These are phyloP conservation scores for Tetrapisispora pingtungensis DNA, from an alignment of 805 yeast species.

Conservation along the genomic window DNA sequence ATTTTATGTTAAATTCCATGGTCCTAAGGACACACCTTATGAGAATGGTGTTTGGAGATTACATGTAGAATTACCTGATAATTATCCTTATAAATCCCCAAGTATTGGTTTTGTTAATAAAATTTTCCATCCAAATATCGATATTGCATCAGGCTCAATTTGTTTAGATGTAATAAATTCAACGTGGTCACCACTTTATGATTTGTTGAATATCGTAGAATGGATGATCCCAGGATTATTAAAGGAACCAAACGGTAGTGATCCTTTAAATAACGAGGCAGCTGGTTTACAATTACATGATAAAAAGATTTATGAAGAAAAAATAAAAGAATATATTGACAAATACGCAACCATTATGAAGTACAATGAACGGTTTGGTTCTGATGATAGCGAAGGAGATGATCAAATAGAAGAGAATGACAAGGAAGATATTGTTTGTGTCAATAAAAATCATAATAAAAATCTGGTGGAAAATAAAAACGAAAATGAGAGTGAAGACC, in stretches of 20 bases:
- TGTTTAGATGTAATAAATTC: slow-evolving; percentile 95
- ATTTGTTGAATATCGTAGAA: slow-evolving; percentile 80
- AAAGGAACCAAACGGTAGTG: slow-evolving; percentile 88
- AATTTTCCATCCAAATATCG: slow-evolving; percentile 93
- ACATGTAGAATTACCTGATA: slow-evolving; percentile 89
- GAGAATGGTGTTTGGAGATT: slow-evolving; percentile 85
- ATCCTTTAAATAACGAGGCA: slow-evolving; percentile 88
- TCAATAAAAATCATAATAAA: no score
- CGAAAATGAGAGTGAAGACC: not conserved
- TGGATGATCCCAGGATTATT: slow-evolving; percentile 86
- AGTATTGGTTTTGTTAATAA: slow-evolving; percentile 88
- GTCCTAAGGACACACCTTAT: slow-evolving; percentile 82
- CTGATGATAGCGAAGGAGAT: slow-evolving; percentile 25
- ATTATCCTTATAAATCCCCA: slow-evolving; percentile 91
- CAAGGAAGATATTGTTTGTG: slow-evolving; percentile 1
- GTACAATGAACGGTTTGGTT: slow-evolving; percentile 34
- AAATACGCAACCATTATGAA: slow-evolving; percentile 48
- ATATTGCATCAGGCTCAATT: slow-evolving; percentile 80
- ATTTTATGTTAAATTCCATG: slow-evolving; percentile 73
- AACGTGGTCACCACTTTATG: slow-evolving; percentile 98
- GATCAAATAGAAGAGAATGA: slow-evolving; percentile 2
- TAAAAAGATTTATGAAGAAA: slow-evolving; percentile 51
- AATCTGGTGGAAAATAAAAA: slow-evolving; percentile 3
- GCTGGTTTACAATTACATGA: slow-evolving; percentile 67
- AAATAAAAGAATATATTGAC: slow-evolving; percentile 63